Base-by-base conservation (phyloP, 345 rosid species). In the Citrus medica region DNA sequence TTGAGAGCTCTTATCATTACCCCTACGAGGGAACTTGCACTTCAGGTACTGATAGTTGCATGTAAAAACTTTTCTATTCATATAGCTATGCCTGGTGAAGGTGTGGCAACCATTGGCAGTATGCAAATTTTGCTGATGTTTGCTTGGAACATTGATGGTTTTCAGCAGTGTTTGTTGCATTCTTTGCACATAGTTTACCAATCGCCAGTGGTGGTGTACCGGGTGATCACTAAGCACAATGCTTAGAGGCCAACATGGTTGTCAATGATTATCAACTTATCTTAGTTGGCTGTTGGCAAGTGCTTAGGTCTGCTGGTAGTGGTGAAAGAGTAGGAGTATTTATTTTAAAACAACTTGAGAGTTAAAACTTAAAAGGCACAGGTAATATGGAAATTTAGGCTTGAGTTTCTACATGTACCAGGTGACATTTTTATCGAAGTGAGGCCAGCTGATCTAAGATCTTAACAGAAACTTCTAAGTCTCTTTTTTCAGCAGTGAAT, bases 1-100 rank as follows among this genome's bases (percentile, higher is more conserved):
- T 82, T 94, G 71, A 91, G 99, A 25, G 98, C 99, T 77, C 95
- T 96, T 21, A 89, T 96, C 56, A 90, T 94, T 78, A 90, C 99
- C 80, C 99, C 99, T 22, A 94, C 98, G 5, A 92, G 99, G 80
- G 99, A 96, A 82, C 97, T 94, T 74, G 97, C 97, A 48, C 84
- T 96, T 74, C 98, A 95, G 95, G 99, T 88, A 83, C 67, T 65
- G 74, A 71, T 73, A n/a, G 56, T 53, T 58, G n/a, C 19, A 4
- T 42, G 68, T 21, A 9, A 28, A 48, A 73, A 24, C 6, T 25
- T 38, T 2, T 55, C 16, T 56, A 37, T 4, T 7, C 13, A 6
- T 24, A 9, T 60, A 25, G 67, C 56, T 59, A 73, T 22, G 5
- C 35, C 16, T 35, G 51, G 59, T 27, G 61, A 38, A 53, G 62